Percentiles rank a stretch among this genome's conserved stretches.
phyloP scores from a whole-genome alignment of 164 flowering plant genomes.

The Warburgia ugandensis region DNA sequence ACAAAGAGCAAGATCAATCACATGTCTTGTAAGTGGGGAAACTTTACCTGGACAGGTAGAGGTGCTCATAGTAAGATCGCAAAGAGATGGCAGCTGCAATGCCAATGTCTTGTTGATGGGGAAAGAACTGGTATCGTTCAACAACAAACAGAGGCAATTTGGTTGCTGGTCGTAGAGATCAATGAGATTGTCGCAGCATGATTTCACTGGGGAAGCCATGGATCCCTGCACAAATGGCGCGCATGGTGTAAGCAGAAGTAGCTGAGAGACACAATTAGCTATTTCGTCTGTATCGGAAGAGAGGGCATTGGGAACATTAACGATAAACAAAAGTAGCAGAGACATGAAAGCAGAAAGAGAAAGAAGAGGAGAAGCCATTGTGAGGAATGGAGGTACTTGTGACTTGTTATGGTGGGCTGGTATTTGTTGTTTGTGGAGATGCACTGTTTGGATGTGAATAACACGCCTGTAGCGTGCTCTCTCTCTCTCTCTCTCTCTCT shows the following conservation, averaged over 20 bases:
- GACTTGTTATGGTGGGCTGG: too few species aligned
- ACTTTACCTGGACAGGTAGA: conserved; percentile 53
- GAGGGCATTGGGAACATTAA: conserved; percentile 2
- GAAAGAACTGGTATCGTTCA: conserved; percentile 34
- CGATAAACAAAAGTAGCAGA: conserved; percentile 10
- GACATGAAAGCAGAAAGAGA: not conserved
- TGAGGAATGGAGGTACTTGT: too few species aligned
- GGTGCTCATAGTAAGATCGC: conserved; percentile 25
- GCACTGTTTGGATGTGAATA: too few species aligned
- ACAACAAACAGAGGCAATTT: conserved; percentile 53
- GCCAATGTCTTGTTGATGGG: conserved; percentile 62
- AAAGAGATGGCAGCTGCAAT: conserved; percentile 50
- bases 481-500: too few species aligned
- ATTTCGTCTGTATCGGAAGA: conserved; percentile 18
- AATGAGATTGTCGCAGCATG: conserved; percentile 53
- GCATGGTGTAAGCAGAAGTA: conserved; percentile 48
- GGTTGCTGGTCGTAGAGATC: conserved; percentile 36
- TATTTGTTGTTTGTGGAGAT: too few species aligned
- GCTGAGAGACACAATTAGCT: conserved; percentile 30
- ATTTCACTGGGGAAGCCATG: conserved; percentile 21
- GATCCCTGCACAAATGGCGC: conserved; percentile 63
- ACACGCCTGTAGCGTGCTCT: too few species aligned
- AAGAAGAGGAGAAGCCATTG: too few species aligned
- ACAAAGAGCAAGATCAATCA: too few species aligned
- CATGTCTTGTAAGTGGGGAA: too few species aligned